Percentiles rank a stretch among this genome's conserved stretches.
phyloP scores from a whole-genome alignment of 2,329 filamentous ascomycete genomes.

The Talaromyces amestolkiae region DNA sequence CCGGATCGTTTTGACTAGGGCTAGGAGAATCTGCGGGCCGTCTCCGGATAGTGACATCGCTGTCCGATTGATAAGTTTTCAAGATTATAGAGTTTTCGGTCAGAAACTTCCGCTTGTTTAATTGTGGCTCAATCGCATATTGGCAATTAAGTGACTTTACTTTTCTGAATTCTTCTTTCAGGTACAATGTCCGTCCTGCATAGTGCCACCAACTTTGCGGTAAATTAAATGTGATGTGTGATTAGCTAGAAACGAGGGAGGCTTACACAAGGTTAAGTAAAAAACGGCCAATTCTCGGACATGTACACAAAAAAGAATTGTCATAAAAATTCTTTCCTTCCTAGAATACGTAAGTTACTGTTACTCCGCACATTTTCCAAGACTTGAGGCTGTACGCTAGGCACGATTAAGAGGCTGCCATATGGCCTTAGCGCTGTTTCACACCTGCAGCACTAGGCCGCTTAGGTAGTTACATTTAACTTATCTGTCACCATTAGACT shows the following conservation, averaged over 20 bases:
- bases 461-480: background rate
- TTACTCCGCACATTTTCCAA: background rate
- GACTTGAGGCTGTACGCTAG: background rate
- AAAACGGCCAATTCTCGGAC: background rate
- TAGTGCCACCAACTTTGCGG: background rate
- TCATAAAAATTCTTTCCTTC: background rate
- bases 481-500: constrained; percentile 3
- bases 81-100: background rate
- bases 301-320: background rate
- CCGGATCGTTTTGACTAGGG: background rate
- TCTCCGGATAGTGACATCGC: background rate
- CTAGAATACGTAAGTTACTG: background rate
- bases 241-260: background rate
- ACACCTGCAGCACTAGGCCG: background rate
- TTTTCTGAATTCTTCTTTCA: background rate
- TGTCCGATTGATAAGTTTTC: background rate
- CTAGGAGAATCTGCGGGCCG: background rate
- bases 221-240: background rate
- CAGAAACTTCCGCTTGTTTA: background rate
- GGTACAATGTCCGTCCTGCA: background rate
- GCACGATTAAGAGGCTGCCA: background rate
- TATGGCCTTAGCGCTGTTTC: constrained; percentile 8
- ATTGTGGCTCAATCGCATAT: background rate
- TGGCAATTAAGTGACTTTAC: background rate
- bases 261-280: background rate